Evolutionary conservation across 805 yeast genomes (phyloP), one percentile per base, ranked within the genome.

Genomic region (Teunomyces funiuensis): DNA sequence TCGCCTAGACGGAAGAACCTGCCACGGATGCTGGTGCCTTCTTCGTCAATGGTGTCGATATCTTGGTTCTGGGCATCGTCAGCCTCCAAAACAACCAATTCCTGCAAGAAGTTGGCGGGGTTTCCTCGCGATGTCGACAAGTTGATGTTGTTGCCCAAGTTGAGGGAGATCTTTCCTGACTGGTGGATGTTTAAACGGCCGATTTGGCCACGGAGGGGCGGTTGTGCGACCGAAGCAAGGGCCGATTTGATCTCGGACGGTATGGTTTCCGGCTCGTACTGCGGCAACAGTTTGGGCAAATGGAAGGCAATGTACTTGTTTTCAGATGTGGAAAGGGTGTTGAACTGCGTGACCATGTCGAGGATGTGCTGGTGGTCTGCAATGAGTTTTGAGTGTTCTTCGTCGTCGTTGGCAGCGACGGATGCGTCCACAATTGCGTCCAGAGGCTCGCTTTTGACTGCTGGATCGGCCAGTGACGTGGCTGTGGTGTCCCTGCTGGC

Each of bases 91-190:
- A 77, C 63, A 2, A 84, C 79, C 7, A 87, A 69, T 44, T 88
- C 91, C 59, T 91, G 97, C 19, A 85, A 63, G 47, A 88, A 82
- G 4, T 77, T 71, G 5, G 85, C 61, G 9, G 81, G 74, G 3
- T 87, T 80, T 11, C 97, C 97, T 53, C 77, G 74, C 4, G 81
- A 69, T 16, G 89, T 80, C 42, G 84, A 88, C 33, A 70, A 50
- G 73, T 82, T 75, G 3, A 77, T 71, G 6, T 79, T 76, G 39
- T 80, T 77, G 10, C 96, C 96, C 28, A 91, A 66, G 45, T 79
- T 76, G 60, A 90, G 75, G 3, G 95, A 74, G 15, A 88, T 60
- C 57, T 78, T 86, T 3, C 98, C 98, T 1, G 96, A 87, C 54
- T 82, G 78, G 60, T 90, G 97, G 34, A 83, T 71, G 41, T 91